Base-by-base conservation (phyloP, 169 alveolate genomes). In the Eimeria necatrix region DNA sequence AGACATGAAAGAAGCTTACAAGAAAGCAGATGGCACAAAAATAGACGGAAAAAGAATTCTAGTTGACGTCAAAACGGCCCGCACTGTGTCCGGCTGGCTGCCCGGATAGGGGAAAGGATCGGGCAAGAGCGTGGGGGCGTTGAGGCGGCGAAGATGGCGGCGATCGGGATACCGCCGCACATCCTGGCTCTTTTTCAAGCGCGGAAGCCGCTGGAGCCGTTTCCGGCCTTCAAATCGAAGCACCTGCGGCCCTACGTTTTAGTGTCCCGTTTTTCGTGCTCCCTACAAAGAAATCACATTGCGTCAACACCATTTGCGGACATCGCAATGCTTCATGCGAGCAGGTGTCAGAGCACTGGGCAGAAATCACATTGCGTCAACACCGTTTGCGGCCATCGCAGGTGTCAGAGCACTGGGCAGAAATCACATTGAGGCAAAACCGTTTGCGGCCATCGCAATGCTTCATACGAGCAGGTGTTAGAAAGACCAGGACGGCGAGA, bases 291-390 rank as follows among this genome's bases (percentile, higher is more conserved):
- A 98, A 97, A 97, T 97, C 98, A 98, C 98, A 97, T 97, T 97
- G 98, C 96, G 98, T 97, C 98, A 97, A 97, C 98, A 97, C 98
- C 98, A 89, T 94, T 96, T 97, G 91, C 91, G 98, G 98, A 96
- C 98, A 95, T 97, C 98, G 97, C 99, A 68, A 68, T 0, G 49
- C 78, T 68, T 68, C n/a, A n/a, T n/a, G n/a, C n/a, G n/a, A n/a
- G n/a, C n/a, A n/a, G n/a, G n/a, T n/a, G n/a, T 97, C 99, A 97
- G 98, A 97, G 98, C 98, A 97, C 98, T 98, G 99, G 99, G 99
- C 98, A 98, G 98, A 98, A 97, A 97, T 98, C 99, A 98, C 98
- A 97, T 97, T 97, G 98, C 96, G 98, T 97, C 98, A 97, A 97
- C 98, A 97, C 98, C 98, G 91, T 94, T 96, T 96, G 91, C 90